These are phyloP conservation scores for Geranium brycei DNA, from an alignment of 345 rosid genomes.

Conservation along the genomic window DNA sequence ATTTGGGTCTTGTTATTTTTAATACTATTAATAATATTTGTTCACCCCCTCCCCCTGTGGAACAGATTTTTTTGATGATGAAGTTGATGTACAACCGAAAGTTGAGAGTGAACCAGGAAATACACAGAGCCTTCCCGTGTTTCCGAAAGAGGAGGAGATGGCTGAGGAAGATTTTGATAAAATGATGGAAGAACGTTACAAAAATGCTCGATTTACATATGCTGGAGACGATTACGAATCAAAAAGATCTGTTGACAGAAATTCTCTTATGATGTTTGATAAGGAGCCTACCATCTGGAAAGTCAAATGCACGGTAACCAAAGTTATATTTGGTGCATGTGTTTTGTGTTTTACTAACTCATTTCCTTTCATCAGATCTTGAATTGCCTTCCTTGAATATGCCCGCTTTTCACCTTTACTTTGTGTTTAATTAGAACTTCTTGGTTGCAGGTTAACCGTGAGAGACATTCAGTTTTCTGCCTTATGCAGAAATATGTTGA, in stretches of 20 bases:
- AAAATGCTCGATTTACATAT: constrained; percentile 32
- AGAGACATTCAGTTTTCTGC: constrained; percentile 67
- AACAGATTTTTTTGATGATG: constrained; percentile 41
- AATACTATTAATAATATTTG: background rate
- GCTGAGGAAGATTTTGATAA: constrained; percentile 70
- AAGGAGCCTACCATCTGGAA: constrained; percentile 74
- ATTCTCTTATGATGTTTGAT: constrained; percentile 31
- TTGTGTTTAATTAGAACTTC: constrained; percentile 7
- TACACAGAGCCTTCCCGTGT: constrained; percentile 23
- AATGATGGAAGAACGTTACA: constrained; percentile 77
- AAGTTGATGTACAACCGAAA: constrained; percentile 24
- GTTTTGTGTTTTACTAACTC: background rate
- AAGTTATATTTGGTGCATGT: constrained; percentile 1
- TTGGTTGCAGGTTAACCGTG: constrained; percentile 60
- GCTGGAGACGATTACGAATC: constrained; percentile 48
- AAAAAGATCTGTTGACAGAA: constrained; percentile 41
- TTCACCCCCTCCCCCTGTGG: background rate
- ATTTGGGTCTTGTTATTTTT: background rate
- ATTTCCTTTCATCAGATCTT: background rate
- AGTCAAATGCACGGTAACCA: constrained; percentile 77
- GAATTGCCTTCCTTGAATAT: background rate
- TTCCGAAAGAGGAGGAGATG: constrained; percentile 72
- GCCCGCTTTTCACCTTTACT: background rate
- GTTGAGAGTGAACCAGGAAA: constrained; percentile 31
- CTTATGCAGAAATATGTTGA: constrained; percentile 93